These are phyloP conservation scores for Caloboletus inedulis DNA, from an alignment of 1,284 basidiomycete species.

Conservation along the genomic window DNA sequence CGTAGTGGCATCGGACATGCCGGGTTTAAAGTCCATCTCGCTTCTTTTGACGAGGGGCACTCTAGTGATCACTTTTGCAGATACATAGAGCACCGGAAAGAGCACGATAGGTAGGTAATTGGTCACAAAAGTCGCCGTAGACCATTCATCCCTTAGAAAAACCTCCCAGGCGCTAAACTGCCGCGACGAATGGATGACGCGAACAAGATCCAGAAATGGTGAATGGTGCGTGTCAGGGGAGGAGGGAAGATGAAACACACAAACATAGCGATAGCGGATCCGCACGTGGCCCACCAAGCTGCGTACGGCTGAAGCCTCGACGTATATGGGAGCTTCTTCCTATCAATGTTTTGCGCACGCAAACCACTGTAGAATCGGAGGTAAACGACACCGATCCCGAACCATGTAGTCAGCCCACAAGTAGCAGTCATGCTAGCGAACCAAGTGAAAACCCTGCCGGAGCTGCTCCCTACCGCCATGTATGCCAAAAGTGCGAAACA, in stretches of 20 bases:
- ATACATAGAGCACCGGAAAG: conserved; percentile 53
- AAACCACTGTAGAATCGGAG: conserved; percentile 59
- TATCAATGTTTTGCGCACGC: conserved; percentile 51
- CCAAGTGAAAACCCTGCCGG: conserved; percentile 54
- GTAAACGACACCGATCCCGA: conserved; percentile 58
- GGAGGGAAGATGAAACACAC: conserved; percentile 23
- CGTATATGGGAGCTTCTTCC: conserved; percentile 48
- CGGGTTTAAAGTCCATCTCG: conserved; percentile 58
- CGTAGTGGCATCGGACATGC: conserved; percentile 43
- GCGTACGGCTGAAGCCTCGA: conserved; percentile 45
- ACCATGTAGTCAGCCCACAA: conserved; percentile 58
- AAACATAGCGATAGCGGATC: conserved; percentile 38
- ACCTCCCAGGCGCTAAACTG: conserved; percentile 42
- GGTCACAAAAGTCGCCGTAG: conserved; percentile 38
- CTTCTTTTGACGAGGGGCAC: conserved; percentile 34
- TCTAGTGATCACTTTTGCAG: conserved; percentile 39
- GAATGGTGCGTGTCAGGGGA: not conserved
- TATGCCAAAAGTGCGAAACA: conserved; percentile 53
- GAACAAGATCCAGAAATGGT: not conserved
- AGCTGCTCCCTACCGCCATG: conserved; percentile 44
- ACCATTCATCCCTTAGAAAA: conserved; percentile 40
- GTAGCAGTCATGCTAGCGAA: conserved; percentile 46
- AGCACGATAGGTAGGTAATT: conserved; percentile 58
- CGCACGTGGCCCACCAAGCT: conserved; percentile 40
- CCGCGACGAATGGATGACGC: not conserved